Evolutionary conservation across 768 basidiomycete species (phyloP), one percentile per base, ranked within the genome.

Genomic region (Leccinum pellstonianum): DNA sequence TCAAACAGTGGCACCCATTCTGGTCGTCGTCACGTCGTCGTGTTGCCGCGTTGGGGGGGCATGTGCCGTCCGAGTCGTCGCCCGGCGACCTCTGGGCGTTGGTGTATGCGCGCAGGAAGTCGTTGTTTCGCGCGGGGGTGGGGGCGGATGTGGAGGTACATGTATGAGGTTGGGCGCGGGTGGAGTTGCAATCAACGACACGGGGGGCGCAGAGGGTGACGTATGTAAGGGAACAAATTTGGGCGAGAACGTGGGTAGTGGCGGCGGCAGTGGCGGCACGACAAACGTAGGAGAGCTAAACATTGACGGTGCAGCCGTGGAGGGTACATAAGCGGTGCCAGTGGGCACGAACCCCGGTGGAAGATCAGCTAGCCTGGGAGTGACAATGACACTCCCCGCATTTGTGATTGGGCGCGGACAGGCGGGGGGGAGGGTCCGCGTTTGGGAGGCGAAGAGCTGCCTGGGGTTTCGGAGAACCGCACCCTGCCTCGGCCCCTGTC

Each of bases 1-100:
- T 91, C 90, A 70, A 23, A 2, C 25, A 27, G 6, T 27, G 27
- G 27, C 27, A 27, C 27, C 27, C 27, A 27, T 27, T 27, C 27
- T 27, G 27, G 27, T 27, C 27, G 27, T 27, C 27, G 27, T 27
- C 27, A 27, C 27, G 27, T 27, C 27, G 27, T 27, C 27, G 27
- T 27, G 27, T 27, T 27, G 27, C 27, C 27, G 25, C 25, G 25
- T 27, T 1, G 25, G 25, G 25, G 25, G 25, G 25, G 25, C 25
- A 25, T 25, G 25, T 25, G 25, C 25, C 25, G 23, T 23, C 23
- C 2, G 21, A 21, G 23, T 23, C 23, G 25, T 25, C 25, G 25
- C 25, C 25, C 25, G 25, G 25, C 25, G 25, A 25, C 25, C 25
- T 25, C 25, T 25, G 25, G 25, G 25, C 25, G 25, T 25, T 25